phyloP scores from a whole-genome alignment of 1,139 yeast genomes.

The Diutina pseudorugosa region DNA sequence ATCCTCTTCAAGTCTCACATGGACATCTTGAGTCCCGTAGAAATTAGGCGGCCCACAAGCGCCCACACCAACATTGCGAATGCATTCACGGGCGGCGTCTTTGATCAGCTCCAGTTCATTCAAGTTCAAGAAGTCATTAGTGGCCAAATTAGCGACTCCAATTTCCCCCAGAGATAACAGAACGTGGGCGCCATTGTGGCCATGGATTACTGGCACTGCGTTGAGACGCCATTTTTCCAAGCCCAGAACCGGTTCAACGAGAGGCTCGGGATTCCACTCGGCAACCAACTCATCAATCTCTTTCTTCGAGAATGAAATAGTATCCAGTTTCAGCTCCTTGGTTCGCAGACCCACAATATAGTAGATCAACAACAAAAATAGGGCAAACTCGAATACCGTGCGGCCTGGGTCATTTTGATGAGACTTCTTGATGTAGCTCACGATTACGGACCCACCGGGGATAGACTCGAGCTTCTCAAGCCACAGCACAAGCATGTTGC shows the following conservation, averaged over 20 bases:
- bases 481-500: conserved; percentile 3
- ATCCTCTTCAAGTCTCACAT: conserved; percentile 66
- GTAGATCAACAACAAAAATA: conserved; percentile 74
- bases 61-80: conserved; percentile 80
- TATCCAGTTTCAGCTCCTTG: conserved; percentile 64
- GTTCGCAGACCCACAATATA: conserved; percentile 78
- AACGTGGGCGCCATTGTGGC: conserved; percentile 44
- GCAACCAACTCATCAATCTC: conserved; percentile 78
- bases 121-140: conserved; percentile 52
- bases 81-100: conserved; percentile 45
- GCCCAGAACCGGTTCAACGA: conserved; percentile 43
- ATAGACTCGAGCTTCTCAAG: conserved; percentile 18
- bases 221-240: conserved; percentile 52
- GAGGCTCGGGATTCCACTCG: conserved; percentile 87
- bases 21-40: conserved; percentile 92
- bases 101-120: conserved; percentile 34
- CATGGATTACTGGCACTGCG: conserved; percentile 23
- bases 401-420: conserved; percentile 92
- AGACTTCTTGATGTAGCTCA: conserved; percentile 75
- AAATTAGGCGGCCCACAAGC: conserved; percentile 99
- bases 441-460: conserved; percentile 75
- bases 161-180: conserved; percentile 8
- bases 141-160: conserved; percentile 50
- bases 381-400: conserved; percentile 65
- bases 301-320: conserved; percentile 45